Evolutionary conservation across 768 basidiomycete species (phyloP).

Genomic region (Strobilomyces dryophilus): DNA sequence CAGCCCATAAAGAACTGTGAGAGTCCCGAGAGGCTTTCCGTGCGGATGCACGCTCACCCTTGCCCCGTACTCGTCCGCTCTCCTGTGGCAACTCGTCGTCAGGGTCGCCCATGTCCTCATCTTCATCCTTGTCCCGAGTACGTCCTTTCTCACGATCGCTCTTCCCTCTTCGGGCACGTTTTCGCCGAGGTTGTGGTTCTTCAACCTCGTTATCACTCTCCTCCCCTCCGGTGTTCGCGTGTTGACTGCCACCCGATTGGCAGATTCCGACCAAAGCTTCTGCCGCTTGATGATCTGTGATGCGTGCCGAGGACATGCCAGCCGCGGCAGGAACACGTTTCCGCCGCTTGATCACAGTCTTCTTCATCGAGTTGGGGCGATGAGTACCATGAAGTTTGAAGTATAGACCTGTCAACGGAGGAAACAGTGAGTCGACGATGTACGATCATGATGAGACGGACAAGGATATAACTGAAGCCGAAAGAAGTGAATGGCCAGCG

Average conservation of each 20-base stretch:
- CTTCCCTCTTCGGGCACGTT: slow-evolving; percentile 45
- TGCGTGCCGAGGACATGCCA: slow-evolving; percentile 41
- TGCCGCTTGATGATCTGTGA: slow-evolving; percentile 85
- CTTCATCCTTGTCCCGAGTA: slow-evolving; percentile 37
- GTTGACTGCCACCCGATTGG: slow-evolving; percentile 39
- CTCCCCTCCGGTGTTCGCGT: slow-evolving; percentile 34
- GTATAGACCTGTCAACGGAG: slow-evolving; percentile 70
- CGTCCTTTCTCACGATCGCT: slow-evolving; percentile 37
- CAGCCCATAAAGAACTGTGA: slow-evolving; percentile 30
- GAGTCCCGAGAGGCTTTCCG: slow-evolving; percentile 34
- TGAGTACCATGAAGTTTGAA: slow-evolving; percentile 98
- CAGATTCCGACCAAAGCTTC: slow-evolving; percentile 86
- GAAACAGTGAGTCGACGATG: slow-evolving; percentile 11
- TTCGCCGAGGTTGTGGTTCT: slow-evolving; percentile 54
- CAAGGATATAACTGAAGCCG: background rate
- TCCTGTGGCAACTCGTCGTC: slow-evolving; percentile 32
- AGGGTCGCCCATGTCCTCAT: slow-evolving; percentile 48
- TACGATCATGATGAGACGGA: background rate
- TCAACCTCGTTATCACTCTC: slow-evolving; percentile 39
- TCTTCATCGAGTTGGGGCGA: slow-evolving; percentile 97
- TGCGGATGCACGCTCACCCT: slow-evolving; percentile 37
- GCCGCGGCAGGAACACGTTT: slow-evolving; percentile 93
- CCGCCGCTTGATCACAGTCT: slow-evolving; percentile 96
- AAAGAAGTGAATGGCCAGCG: background rate
- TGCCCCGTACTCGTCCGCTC: slow-evolving; percentile 30